Percentiles rank a stretch among this genome's conserved stretches.
Evolutionary conservation across 2,329 filamentous ascomycete species (phyloP).

Genomic region (Aspergillus vadensis): DNA sequence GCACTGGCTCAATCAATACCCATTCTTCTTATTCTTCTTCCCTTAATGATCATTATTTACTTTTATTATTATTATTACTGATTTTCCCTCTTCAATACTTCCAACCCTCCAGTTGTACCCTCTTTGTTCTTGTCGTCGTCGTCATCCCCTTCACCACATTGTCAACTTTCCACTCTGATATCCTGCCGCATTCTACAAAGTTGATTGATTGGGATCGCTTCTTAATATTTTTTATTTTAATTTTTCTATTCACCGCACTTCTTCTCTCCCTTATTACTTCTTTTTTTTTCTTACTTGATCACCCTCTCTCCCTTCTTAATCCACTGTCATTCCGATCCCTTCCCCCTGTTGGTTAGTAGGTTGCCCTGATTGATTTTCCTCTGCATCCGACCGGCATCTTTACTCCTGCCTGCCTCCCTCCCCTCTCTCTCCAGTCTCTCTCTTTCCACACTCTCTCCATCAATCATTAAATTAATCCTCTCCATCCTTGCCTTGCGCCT

Average conservation of each 20-base stretch:
- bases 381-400: conserved; percentile 9
- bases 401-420: conserved; percentile 9
- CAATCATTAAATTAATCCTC: conserved; percentile 17
- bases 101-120: neutral
- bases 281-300: neutral
- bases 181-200: neutral
- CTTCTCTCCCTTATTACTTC: no score
- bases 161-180: neutral
- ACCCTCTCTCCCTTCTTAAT: conserved; percentile 2
- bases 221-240: neutral
- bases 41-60: neutral
- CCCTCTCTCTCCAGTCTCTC: conserved; percentile 3
- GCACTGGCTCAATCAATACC: neutral
- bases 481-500: conserved; percentile 22
- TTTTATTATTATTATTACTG: neutral
- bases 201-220: neutral
- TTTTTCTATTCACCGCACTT: neutral
- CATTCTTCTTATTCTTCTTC: neutral
- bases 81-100: neutral
- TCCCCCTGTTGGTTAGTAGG: neutral
- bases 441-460: conserved; percentile 1
- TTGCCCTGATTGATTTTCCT: conserved; percentile 10
- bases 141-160: neutral
- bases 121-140: neutral
- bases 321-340: neutral